These are phyloP conservation scores for Cladosporium sp. DNA, from an alignment of 2,329 filamentous ascomycete species.

Conservation along the genomic window DNA sequence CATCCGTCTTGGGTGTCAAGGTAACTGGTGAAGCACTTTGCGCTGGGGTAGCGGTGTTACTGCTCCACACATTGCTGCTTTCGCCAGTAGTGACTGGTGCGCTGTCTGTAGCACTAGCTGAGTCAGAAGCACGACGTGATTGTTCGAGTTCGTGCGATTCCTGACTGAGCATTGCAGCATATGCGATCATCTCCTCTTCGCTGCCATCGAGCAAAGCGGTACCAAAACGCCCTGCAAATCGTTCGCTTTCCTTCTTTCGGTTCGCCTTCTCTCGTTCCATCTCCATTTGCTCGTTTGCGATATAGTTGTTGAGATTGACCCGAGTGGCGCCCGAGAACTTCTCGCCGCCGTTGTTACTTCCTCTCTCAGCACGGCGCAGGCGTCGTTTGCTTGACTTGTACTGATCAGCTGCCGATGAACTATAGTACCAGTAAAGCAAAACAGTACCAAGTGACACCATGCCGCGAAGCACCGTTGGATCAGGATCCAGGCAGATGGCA, in stretches of 20 bases:
- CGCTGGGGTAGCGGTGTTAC: conserved; percentile 24
- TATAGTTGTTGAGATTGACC: conserved; percentile 72
- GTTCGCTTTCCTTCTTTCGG: conserved; percentile 62
- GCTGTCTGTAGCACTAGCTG: conserved; percentile 35
- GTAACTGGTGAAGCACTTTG: conserved; percentile 20
- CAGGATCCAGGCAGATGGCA: conserved; percentile 80
- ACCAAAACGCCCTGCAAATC: conserved; percentile 76
- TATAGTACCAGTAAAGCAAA: conserved; percentile 90
- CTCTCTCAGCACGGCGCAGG: conserved; percentile 63
- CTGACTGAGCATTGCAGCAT: conserved; percentile 59
- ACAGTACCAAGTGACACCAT: conserved; percentile 83
- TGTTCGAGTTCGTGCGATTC: conserved; percentile 52
- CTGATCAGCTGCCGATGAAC: conserved; percentile 70
- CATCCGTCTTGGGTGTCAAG: conserved; percentile 37
- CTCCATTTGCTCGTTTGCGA: conserved; percentile 79
- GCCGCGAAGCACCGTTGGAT: conserved; percentile 78
- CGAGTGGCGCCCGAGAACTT: conserved; percentile 60
- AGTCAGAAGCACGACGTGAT: conserved; percentile 43
- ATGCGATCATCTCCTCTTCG: conserved; percentile 61
- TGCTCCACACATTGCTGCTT: conserved; percentile 28
- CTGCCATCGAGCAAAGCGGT: conserved; percentile 63
- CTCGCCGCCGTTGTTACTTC: conserved; percentile 56
- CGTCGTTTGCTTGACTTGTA: conserved; percentile 75
- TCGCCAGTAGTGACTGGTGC: conserved; percentile 33
- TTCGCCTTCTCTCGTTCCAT: conserved; percentile 68